These are phyloP conservation scores for Pestalotiopsis sp. DNA, from an alignment of 2,329 filamentous ascomycete species.

Conservation along the genomic window DNA sequence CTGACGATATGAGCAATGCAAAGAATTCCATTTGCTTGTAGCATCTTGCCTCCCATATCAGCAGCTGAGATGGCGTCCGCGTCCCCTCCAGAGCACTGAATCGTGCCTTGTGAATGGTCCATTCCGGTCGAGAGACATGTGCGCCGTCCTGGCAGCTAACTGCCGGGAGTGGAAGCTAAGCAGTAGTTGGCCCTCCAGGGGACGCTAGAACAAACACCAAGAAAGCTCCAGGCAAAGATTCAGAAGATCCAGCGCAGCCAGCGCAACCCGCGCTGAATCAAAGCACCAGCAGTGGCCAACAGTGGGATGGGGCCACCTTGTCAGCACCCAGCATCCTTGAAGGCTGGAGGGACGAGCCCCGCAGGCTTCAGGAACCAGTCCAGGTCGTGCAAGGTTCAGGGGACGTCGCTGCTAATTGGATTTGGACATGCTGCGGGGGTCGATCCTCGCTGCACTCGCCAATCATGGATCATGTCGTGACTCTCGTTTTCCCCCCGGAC, in stretches of 20 bases:
- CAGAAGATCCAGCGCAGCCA: background rate
- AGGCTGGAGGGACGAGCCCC: background rate
- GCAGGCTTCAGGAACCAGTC: background rate
- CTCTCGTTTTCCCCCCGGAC: background rate
- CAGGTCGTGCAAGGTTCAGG: background rate
- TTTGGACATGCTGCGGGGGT: background rate
- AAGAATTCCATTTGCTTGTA: background rate
- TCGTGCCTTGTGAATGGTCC: background rate
- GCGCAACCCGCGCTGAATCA: background rate
- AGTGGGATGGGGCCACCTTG: background rate
- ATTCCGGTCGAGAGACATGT: background rate
- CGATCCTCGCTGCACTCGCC: background rate
- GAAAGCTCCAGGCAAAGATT: background rate
- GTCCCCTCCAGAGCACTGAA: background rate
- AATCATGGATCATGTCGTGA: background rate
- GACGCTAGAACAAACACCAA: background rate
- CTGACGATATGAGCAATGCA: background rate
- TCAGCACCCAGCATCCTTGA: background rate
- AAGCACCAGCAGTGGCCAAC: background rate
- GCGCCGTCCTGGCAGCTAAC: background rate
- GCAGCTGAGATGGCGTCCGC: background rate
- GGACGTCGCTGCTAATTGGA: background rate
- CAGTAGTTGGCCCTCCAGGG: background rate
- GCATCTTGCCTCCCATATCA: background rate
- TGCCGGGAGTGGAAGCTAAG: background rate